Evolutionary conservation across 768 basidiomycete genomes (phyloP).

Genomic region (Boletellus ananas): DNA sequence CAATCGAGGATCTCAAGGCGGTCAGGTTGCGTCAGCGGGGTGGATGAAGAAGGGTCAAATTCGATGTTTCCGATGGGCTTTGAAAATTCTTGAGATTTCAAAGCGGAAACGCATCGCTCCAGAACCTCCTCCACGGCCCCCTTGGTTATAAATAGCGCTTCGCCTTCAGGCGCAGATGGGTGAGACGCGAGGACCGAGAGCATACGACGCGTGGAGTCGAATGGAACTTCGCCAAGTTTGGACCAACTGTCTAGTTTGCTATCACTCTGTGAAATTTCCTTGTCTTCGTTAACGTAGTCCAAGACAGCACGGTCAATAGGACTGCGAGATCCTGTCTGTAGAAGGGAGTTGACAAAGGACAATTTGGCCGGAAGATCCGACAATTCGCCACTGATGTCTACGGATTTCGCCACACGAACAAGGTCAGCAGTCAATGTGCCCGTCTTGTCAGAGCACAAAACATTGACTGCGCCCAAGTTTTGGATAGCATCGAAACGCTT

Average conservation of each 20-base stretch:
- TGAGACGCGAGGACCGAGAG: conserved; percentile 35
- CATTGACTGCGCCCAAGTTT: conserved; percentile 52
- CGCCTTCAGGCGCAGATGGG: conserved; percentile 6
- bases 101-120: conserved; percentile 24
- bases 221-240: conserved; percentile 34
- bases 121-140: conserved; percentile 33
- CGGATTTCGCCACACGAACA: conserved; percentile 36
- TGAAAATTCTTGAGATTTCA: conserved; percentile 16
- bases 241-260: conserved; percentile 18
- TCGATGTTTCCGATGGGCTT: conserved; percentile 7
- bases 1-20: conserved; percentile 24
- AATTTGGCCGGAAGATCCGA: conserved; percentile 25
- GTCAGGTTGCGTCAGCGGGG: conserved; percentile 13
- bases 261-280: conserved; percentile 9
- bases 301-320: conserved; percentile 34
- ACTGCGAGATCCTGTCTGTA: conserved; percentile 36
- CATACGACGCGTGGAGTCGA: conserved; percentile 35
- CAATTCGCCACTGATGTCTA: conserved; percentile 18
- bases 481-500: conserved; percentile 62
- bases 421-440: conserved; percentile 49
- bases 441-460: conserved; percentile 63
- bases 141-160: conserved; percentile 28
- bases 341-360: conserved; percentile 30
- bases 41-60: conserved; percentile 18
- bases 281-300: conserved; percentile 20